Conservation (phyloP, 768 basidiomycete species). For the Amanita pseudoporphyria region DNA sequence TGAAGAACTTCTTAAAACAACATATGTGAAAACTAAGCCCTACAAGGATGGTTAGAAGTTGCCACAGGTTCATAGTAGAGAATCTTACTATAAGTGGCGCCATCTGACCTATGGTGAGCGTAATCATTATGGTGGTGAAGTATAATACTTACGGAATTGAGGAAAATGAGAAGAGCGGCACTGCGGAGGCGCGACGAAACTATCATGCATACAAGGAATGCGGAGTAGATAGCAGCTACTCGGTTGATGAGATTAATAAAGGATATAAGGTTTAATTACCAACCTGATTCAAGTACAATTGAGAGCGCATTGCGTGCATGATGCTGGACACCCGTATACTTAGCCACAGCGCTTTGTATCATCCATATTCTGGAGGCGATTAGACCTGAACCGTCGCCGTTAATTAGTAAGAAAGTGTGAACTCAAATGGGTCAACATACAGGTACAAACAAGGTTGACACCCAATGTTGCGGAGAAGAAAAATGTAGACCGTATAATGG, state of each 20-base stretch:
- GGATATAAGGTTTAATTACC: neutral
- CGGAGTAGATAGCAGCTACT: constrained; percentile 2
- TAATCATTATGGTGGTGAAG: neutral
- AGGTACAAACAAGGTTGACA: constrained; percentile 1
- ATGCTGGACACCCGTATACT: no score
- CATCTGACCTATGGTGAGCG: neutral
- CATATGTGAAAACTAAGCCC: constrained; percentile 2
- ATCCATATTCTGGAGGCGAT: neutral
- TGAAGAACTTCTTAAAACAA: constrained; percentile 1
- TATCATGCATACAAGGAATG: neutral
- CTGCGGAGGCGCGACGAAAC: neutral
- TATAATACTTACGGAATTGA: constrained; percentile 1
- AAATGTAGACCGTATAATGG: no score
- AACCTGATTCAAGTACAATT: constrained; percentile 6
- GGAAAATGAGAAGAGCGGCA: constrained; percentile 1
- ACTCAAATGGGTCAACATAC: neutral
- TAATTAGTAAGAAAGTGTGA: no score
- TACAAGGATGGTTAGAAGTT: neutral
- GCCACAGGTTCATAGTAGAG: neutral
- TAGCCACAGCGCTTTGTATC: no score
- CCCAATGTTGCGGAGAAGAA: no score
- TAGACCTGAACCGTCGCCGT: neutral
- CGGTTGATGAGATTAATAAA: neutral
- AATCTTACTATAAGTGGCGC: constrained; percentile 1
- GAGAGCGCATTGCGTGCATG: no score